Evolutionary conservation across 2,329 filamentous ascomycete species (phyloP).

Genomic region (Penicillium oxalicum): DNA sequence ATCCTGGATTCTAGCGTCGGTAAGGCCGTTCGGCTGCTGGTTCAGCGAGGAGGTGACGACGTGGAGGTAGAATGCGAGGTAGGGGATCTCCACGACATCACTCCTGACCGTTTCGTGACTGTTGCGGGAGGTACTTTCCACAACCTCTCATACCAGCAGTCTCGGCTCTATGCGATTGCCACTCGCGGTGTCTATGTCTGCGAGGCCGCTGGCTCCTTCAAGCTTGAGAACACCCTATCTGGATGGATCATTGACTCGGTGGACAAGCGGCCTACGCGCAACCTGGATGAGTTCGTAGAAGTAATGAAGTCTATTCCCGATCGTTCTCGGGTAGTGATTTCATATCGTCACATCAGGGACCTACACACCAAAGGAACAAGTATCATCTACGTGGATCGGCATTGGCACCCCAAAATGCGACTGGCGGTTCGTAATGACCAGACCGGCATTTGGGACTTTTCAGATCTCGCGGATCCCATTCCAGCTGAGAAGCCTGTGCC

Average conservation of each 20-base stretch:
- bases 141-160: constrained; percentile 93
- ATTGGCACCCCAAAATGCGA: constrained; percentile 95
- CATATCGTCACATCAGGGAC: constrained; percentile 91
- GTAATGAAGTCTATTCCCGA: constrained; percentile 84
- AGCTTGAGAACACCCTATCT: constrained; percentile 82
- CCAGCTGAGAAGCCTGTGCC: constrained; percentile 67
- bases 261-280: constrained; percentile 83
- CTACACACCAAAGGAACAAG: constrained; percentile 90
- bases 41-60: constrained; percentile 85
- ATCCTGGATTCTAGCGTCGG: constrained; percentile 86
- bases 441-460: constrained; percentile 91
- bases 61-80: constrained; percentile 78
- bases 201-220: constrained; percentile 90
- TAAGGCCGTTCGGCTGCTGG: constrained; percentile 66
- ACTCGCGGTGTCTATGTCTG: constrained; percentile 91
- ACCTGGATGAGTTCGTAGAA: constrained; percentile 81
- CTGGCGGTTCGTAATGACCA: constrained; percentile 83
- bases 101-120: constrained; percentile 89
- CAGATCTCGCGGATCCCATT: constrained; percentile 72
- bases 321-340: constrained; percentile 78
- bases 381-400: constrained; percentile 86
- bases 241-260: constrained; percentile 92
- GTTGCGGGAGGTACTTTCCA: constrained; percentile 94
- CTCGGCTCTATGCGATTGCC: constrained; percentile 88
- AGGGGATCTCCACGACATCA: constrained; percentile 87